phyloP scores from a whole-genome alignment of 768 basidiomycete genomes.

The Trametes villosa region DNA sequence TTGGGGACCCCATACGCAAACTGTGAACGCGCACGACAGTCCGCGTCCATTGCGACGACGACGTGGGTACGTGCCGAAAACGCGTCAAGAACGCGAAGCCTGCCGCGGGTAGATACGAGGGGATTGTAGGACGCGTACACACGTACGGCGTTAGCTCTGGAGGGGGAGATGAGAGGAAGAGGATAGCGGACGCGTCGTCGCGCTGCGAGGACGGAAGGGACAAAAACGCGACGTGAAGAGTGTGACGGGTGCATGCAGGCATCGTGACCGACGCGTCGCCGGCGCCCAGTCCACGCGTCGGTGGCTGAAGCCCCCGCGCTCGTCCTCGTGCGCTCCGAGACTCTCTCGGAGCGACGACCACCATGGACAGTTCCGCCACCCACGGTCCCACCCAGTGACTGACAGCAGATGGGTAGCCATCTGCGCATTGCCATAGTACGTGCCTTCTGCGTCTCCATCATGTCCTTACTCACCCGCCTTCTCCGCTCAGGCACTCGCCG shows the following conservation, averaged over 20 bases:
- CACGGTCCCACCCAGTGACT: neutral
- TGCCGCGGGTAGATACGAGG: neutral
- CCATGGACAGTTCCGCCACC: neutral
- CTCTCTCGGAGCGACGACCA: slow-evolving; percentile 13
- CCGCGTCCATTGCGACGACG: neutral
- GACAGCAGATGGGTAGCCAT: slow-evolving; percentile 1
- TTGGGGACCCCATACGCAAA: neutral
- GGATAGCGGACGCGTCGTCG: neutral
- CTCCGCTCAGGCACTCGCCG: slow-evolving; percentile 46
- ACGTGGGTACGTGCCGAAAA: too few species aligned
- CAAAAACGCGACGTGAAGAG: slow-evolving; percentile 21
- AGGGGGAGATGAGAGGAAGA: neutral
- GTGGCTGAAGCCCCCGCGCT: slow-evolving; percentile 6
- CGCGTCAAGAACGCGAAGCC: neutral
- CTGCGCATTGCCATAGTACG: slow-evolving; percentile 25
- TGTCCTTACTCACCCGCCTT: slow-evolving; percentile 1
- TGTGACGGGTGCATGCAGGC: slow-evolving; percentile 7
- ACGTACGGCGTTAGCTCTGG: neutral
- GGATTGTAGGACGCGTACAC: neutral
- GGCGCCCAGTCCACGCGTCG: neutral
- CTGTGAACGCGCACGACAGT: neutral
- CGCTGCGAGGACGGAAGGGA: neutral
- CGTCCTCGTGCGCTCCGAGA: too few species aligned
- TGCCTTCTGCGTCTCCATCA: neutral
- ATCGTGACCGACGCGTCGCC: slow-evolving; percentile 23